Base-by-base conservation (phyloP, 306 rosid genomes). In the Acacia crassicarpa region DNA sequence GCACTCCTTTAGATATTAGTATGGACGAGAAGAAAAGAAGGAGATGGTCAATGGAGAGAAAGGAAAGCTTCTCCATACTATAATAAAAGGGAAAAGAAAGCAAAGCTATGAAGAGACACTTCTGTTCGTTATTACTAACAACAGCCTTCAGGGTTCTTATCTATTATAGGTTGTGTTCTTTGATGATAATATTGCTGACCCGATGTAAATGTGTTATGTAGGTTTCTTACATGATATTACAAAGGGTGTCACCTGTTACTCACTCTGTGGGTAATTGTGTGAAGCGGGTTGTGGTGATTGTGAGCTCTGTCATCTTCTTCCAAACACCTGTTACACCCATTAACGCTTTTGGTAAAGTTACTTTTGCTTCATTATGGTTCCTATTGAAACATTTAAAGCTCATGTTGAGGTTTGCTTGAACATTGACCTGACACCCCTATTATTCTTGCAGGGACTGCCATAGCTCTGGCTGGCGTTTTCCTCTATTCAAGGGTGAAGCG, bases 181-280 rank as follows among this genome's bases (percentile, higher is more conserved):
- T 22, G 30, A 63, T 80, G 6, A 56, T 77, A 66, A 22, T 67
- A 30, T 9, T 43, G 59, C 76, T 85, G 72, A 63, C 83, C 56
- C 65, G 70, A 15, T 33, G 83, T 66, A 77, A 53, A 56, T 84
- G 83, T 45, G 48, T 12, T 63, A 38, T 86, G 89, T 89, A 96
- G 99, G 99, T 96, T 83, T 85, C 99, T 43, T 93, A 96, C 46
- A 93, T 96, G 99, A 93, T 96, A 86, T 86, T 96, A 88, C 86
- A 87, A 82, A 91, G 96, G 86, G 99, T 96, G 78, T 96, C 99
- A 51, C 99, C 99, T 67, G 98, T 96, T 74, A 92, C 97, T 16
- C 99, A 92, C 85, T 96, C 99, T 0, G 99, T 93, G 1, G 97
- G 92, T 35, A 96, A 96, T 75, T 93, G 98, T 81, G 89, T 93